Evolutionary conservation across 108 stramenopile species (phyloP), one percentile per base, ranked within the genome.

Genomic region (Cylindrotheca fusiformis): DNA sequence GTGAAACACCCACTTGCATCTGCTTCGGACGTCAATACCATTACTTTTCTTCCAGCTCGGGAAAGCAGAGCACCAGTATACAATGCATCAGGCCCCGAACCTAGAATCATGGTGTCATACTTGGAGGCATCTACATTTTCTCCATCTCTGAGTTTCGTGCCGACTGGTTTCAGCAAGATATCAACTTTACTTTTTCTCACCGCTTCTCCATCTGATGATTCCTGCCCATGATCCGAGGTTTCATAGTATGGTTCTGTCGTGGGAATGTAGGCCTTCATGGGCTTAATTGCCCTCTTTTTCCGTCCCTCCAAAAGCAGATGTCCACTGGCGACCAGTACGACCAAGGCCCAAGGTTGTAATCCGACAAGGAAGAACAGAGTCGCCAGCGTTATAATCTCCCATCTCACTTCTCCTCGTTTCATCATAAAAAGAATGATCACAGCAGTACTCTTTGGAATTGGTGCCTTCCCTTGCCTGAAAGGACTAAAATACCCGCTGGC

Each of bases 261-360:
- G 10, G 73, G 70, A 51, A 80, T 78, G 26, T 58, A 24, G 1
- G 32, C 20, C 33, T 60, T 55, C 83, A 84, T 84, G 6, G 60
- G 66, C 24, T 65, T 57, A 30, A 85, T 18, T 45, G 76, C 69
- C 59, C 68, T 65, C 24, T 52, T 68, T 51, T 71, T 83, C 22
- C 90, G 73, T 18, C 63, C 50, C 0, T 83, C 76, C 65, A 90
- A 57, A 44, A 75, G 26, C 32, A 44, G 52, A 8, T 78, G 74
- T 0, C 78, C 67, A 2, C 88, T 21, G 8, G 68, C 70, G 4
- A 94, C 86, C 33, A 94, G 20, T 1, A 63, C 69, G 5, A 94
- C 88, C 65, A 94, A 64, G 1, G 93, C 93, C 93, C 93, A 94
- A 6, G 93, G 90, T 59, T 90, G 88, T 53, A 94, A 65, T 5